A percentile compares a stretch with the other conserved stretches of the same genome.
Conservation (phyloP, 768 basidiomycete genomes). For the Lactarius indigo region DNA sequence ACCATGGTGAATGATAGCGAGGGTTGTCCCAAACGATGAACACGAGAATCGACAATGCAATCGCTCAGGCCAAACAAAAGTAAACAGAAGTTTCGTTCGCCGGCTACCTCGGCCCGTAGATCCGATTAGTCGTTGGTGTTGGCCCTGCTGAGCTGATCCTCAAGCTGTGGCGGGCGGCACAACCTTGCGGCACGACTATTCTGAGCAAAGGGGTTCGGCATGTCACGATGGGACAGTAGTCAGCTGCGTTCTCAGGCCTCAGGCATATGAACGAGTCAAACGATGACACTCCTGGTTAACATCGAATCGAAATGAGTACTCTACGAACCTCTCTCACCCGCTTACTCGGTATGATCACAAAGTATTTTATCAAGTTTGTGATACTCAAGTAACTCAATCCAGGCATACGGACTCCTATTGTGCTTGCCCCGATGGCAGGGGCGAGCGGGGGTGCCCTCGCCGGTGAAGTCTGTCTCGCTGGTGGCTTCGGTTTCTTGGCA, state of each 20-base stretch:
- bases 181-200: not conserved
- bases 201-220: not conserved
- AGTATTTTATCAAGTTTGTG: not conserved
- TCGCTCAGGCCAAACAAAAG: not conserved
- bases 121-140: not conserved
- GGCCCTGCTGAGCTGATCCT: not conserved
- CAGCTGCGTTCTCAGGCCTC: not conserved
- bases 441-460: slow-evolving; percentile 52
- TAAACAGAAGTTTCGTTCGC: not conserved
- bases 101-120: slow-evolving; percentile 9
- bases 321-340: slow-evolving; percentile 44
- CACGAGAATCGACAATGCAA: slow-evolving; percentile 16
- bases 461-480: slow-evolving; percentile 59
- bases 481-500: slow-evolving; percentile 75
- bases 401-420: slow-evolving; percentile 59
- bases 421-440: slow-evolving; percentile 68
- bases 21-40: slow-evolving; percentile 24
- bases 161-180: not conserved
- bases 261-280: not conserved
- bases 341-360: slow-evolving; percentile 42
- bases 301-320: slow-evolving; percentile 26
- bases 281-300: not conserved
- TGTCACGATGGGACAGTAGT: not conserved
- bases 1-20: slow-evolving; percentile 25
- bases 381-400: not conserved